Conservation (phyloP, 2,329 filamentous ascomycete genomes). For the Plectosphaerella cucumerina region DNA sequence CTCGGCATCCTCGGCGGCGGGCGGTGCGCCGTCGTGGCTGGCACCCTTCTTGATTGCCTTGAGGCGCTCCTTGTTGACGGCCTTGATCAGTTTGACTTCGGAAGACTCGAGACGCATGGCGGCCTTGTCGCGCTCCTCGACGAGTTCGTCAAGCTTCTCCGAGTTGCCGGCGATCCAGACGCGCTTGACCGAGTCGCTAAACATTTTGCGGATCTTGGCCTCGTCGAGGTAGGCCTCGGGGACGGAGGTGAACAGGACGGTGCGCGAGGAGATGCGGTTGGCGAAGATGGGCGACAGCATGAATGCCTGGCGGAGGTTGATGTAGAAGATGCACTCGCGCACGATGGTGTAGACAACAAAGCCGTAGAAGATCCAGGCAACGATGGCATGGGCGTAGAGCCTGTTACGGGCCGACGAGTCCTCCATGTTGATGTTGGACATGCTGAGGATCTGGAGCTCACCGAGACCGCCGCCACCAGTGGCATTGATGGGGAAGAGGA, state of each 20-base stretch:
- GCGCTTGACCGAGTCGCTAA: conserved; percentile 75
- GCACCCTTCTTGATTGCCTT: conserved; percentile 64
- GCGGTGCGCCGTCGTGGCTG: conserved; percentile 32
- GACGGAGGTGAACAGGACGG: conserved; percentile 84
- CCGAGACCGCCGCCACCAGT: conserved; percentile 64
- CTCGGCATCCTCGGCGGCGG: conserved; percentile 57
- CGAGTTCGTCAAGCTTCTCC: conserved; percentile 72
- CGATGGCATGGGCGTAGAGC: conserved; percentile 77
- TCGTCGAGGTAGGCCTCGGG: conserved; percentile 75
- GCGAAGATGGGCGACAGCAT: conserved; percentile 80
- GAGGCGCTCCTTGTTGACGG: conserved; percentile 67
- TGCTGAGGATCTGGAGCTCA: conserved; percentile 74
- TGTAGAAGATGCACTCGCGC: conserved; percentile 84
- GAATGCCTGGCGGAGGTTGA: conserved; percentile 91
- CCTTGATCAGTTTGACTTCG: conserved; percentile 79
- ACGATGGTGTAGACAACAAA: conserved; percentile 89
- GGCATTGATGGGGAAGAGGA: conserved; percentile 80
- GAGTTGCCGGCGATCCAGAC: conserved; percentile 82
- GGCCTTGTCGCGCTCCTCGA: conserved; percentile 75
- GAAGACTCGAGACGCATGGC: conserved; percentile 81
- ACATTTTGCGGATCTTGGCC: conserved; percentile 71
- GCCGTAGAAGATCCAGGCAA: conserved; percentile 77
- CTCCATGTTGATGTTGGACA: conserved; percentile 65
- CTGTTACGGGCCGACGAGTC: conserved; percentile 51
- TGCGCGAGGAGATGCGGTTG: conserved; percentile 82